Percentiles rank a stretch among this genome's conserved stretches.
phyloP scores from a whole-genome alignment of 768 basidiomycete species.

The Vararia minispora region DNA sequence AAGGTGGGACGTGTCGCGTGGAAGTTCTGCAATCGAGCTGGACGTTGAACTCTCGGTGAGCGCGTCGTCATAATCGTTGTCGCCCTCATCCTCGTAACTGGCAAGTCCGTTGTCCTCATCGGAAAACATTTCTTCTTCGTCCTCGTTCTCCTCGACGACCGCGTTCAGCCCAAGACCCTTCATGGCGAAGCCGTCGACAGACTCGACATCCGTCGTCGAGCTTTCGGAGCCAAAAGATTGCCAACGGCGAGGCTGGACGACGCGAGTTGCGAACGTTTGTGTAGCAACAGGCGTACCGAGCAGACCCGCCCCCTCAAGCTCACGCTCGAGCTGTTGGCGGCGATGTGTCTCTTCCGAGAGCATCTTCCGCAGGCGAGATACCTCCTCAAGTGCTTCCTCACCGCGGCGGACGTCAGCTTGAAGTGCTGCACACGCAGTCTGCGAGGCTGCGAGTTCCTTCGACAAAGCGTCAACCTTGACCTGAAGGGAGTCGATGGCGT shows the following conservation, averaged over 20 bases:
- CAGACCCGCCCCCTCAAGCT: constrained; percentile 32
- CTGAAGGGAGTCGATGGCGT: constrained; percentile 1
- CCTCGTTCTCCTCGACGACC: constrained; percentile 45
- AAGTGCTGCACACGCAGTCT: constrained; percentile 28
- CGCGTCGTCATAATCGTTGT: constrained; percentile 49
- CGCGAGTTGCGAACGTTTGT: constrained; percentile 18
- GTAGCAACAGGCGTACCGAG: constrained; percentile 38
- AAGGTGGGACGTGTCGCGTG: constrained; percentile 20
- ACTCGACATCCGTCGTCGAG: constrained; percentile 62
- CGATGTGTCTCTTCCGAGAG: constrained; percentile 30
- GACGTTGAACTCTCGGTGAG: constrained; percentile 20
- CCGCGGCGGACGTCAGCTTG: constrained; percentile 17
- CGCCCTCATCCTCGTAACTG: constrained; percentile 63
- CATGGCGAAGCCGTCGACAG: constrained; percentile 29
- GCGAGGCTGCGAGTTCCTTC: constrained; percentile 21
- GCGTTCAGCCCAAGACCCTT: constrained; percentile 30
- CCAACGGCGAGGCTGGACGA: constrained; percentile 27
- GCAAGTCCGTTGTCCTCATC: constrained; percentile 49
- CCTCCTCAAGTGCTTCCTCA: constrained; percentile 12
- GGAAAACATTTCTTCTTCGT: constrained; percentile 20
- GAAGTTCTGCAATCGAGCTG: constrained; percentile 21
- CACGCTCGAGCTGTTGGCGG: constrained; percentile 39
- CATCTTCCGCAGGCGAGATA: constrained; percentile 18
- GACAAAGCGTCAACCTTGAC: constrained; percentile 9
- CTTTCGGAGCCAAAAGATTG: constrained; percentile 54